Percentiles rank a stretch among this genome's conserved stretches.
phyloP scores from a whole-genome alignment of 331 rosid species.

The Phaseolus coccineus region DNA sequence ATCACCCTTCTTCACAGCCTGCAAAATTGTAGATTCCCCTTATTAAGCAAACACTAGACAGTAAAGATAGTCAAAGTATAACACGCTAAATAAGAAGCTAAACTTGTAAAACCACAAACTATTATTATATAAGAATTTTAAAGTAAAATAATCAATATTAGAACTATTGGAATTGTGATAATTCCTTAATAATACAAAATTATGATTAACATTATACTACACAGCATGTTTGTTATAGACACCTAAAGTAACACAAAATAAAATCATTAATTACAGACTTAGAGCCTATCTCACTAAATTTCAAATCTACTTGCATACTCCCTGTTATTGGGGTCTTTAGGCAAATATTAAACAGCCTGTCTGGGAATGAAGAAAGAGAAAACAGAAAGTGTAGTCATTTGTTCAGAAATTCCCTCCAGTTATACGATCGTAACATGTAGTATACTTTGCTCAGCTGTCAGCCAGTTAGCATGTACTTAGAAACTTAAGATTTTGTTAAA shows the following conservation, averaged over 20 bases:
- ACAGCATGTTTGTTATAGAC: not conserved
- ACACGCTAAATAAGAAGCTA: not conserved
- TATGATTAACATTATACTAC: not conserved
- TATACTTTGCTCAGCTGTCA: not conserved
- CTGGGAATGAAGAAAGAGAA: not conserved
- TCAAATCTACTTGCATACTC: not conserved
- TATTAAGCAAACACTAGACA: not conserved
- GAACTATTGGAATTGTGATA: conserved; percentile 1
- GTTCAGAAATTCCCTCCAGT: conserved; percentile 12
- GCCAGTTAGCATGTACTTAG: not conserved
- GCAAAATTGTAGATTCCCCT: conserved; percentile 31
- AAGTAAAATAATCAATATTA: not conserved
- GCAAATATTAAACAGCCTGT: not conserved
- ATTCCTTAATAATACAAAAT: conserved; percentile 6
- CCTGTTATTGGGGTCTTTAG: conserved; percentile 3
- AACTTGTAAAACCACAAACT: not conserved
- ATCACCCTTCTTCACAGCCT: conserved; percentile 90
- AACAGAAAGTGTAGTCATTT: not conserved
- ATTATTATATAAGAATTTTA: not conserved
- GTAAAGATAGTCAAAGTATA: not conserved
- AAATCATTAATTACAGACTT: not conserved
- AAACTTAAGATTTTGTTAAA: not conserved
- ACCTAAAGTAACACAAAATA: not conserved
- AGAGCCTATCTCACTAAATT: not conserved
- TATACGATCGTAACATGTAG: not conserved